Percentiles rank a stretch among this genome's conserved stretches.
These are phyloP conservation scores for Globisporangium splendens DNA, from an alignment of 352 stramenopile genomes.

Conservation along the genomic window DNA sequence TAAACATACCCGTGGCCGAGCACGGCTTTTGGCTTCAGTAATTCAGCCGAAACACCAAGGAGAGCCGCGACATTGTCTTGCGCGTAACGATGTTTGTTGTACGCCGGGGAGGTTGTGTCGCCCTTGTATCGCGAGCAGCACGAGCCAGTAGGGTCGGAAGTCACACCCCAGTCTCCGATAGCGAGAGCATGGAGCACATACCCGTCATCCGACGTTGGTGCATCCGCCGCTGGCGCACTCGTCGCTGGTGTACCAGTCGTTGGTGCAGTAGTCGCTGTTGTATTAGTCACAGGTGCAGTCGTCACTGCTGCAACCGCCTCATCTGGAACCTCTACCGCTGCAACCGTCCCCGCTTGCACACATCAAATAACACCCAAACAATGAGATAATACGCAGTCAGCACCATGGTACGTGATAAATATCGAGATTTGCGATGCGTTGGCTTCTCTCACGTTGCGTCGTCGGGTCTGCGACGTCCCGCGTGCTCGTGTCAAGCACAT, in stretches of 20 bases:
- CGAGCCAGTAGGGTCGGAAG: conserved; percentile 28
- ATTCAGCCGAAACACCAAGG: conserved; percentile 11
- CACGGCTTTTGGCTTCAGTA: conserved; percentile 58
- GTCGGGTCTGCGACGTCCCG: not conserved
- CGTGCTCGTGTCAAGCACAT: not conserved
- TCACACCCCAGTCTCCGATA: conserved; percentile 59
- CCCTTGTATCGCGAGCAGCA: conserved; percentile 36
- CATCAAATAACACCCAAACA: not conserved
- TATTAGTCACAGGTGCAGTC: too few relatives aligned
- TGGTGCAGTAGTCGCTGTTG: too few relatives aligned
- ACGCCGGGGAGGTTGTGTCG: conserved; percentile 26
- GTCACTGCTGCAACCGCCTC: too few relatives aligned
- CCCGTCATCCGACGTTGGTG: not conserved
- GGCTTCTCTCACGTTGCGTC: not conserved
- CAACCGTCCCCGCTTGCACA: too few relatives aligned
- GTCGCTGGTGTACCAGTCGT: too few relatives aligned
- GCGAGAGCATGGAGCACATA: conserved; percentile 29
- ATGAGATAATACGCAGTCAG: not conserved
- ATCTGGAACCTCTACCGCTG: too few relatives aligned
- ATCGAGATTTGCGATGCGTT: too few relatives aligned
- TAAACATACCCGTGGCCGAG: conserved; percentile 48
- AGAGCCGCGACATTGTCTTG: conserved; percentile 42
- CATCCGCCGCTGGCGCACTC: too few relatives aligned
- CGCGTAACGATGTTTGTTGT: conserved; percentile 34
- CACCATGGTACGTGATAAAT: too few relatives aligned